Base-by-base conservation (phyloP, 345 rosid genomes). In the Passiflora organensis region DNA sequence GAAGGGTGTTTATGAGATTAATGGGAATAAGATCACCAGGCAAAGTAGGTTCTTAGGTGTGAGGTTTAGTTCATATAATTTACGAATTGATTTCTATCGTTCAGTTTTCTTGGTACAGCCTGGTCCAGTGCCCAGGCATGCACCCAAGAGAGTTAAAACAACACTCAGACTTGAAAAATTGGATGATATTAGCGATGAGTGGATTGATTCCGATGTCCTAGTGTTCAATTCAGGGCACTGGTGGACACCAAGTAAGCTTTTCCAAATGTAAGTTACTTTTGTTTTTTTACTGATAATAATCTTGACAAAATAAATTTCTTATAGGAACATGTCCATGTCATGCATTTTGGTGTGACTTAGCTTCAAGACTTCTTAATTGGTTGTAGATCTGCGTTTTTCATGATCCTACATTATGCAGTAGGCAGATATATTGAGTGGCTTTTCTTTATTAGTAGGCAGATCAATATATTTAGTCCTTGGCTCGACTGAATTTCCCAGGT, bases 141-240 rank as follows among this genome's bases (percentile, higher is more conserved):
- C 85, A 34, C 87, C 89, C 15, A 80, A 77, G 76, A 79, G 87
- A 72, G 83, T 85, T 51, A 85, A 82, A 66, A 68, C 79, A 1
- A 64, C 80, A 0, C 60, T 85, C 41, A 75, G 25, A 56, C 73
- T 85, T 45, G 89, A 80, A 45, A 69, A 69, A 63, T 13, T 82
- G 72, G 93, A 85, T 65, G 78, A 71, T 49, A 76, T 78, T 58
- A 80, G 80, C 80, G 71, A 75, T 15, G 85, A 85, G 68, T 85
- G 94, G 89, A 71, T 79, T 56, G 80, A 85, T 68, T 65, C 89
- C 10, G 94, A 85, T 56, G 66, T 72, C 64, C 59, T 85, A 59
- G 61, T 85, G 32, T 80, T 85, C 51, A 85, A 85, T 68, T 75
- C 94, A 14, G 89, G 86, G 48, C 94, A 85, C 28, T 85, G 89